Base-by-base conservation (phyloP, 2,329 filamentous ascomycete genomes). In the Curvularia verruculosa region DNA sequence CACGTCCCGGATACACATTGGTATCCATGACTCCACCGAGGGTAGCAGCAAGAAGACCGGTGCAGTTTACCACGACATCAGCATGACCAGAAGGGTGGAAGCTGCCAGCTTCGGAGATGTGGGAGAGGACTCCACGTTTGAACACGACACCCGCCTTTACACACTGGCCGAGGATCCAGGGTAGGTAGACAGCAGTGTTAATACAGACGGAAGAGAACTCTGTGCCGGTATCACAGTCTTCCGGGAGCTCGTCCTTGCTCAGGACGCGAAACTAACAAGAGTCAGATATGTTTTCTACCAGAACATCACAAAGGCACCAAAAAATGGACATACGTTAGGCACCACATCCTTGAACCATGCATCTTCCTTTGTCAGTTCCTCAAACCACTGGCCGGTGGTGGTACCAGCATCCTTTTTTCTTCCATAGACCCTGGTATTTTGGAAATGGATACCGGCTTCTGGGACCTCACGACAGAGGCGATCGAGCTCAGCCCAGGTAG, bases 181-280 rank as follows among this genome's bases (percentile, higher is more conserved):
- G 87, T 2, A 97, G 85, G 77, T 97, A 98, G 56, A 97, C 78
- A 40, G 90, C 86, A 0, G 91, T 91, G 78, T 98, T 97, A 75
- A 97, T 94, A 78, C 93, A 97, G 39, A 96, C 88, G 1, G 90
- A 94, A 7, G 86, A 91, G 75, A 95, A 96, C 53, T 84, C 81
- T 49, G 86, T 90, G 23, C 87, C 92, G 10, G 88, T 89, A 58
- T 92, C 88, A 51, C 88, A 84, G 18, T 85, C 90, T 0, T 79
- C 67, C 0, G 86, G 84, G 1, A 96, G 79, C 64, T 70, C 82
- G 9, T 79, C 75, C 31, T 82, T 74, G 4, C 82, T 71, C 3
- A 94, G 76, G 55, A 86, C 79, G 59, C 85, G 84, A 76, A 87
- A 94, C 83, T 85, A 36, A 13, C 3, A 19, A 9, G 7, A 7